Evolutionary conservation across 306 rosid genomes (phyloP).

Genomic region (Leucaena leucocephala): DNA sequence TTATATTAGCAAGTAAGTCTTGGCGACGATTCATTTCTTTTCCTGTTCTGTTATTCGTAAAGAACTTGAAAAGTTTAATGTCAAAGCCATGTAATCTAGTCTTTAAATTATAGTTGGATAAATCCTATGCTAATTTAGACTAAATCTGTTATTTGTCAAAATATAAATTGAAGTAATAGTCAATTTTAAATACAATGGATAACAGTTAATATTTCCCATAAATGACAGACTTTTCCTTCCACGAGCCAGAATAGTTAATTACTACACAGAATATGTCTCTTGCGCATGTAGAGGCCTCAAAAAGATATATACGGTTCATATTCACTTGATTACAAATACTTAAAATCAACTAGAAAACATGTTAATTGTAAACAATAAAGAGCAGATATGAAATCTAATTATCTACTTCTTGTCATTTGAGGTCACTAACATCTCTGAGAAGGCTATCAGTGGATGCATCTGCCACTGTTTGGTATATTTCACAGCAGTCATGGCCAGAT

Average conservation of each 20-base stretch:
- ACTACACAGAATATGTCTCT: not conserved
- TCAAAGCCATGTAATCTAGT: not conserved
- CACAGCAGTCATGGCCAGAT: not conserved
- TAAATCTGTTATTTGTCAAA: not conserved
- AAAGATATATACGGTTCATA: not conserved
- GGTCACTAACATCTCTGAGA: not conserved
- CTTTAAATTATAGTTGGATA: not conserved
- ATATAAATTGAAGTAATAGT: not conserved
- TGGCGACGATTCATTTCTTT: slow-evolving; percentile 46
- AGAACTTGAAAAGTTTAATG: not conserved
- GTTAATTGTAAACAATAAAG: not conserved
- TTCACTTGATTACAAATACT: not conserved
- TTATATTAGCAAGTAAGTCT: slow-evolving; percentile 40
- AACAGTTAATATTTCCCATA: not conserved
- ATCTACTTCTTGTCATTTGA: not conserved
- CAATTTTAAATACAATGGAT: not conserved
- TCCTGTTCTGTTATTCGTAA: slow-evolving; percentile 36
- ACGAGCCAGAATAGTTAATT: not conserved
- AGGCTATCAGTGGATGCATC: not conserved
- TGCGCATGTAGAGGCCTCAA: not conserved
- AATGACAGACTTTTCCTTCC: not conserved
- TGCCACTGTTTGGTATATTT: not conserved
- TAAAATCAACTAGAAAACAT: too few relatives aligned
- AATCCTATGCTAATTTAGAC: not conserved
- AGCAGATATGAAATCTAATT: not conserved